Conservation (phyloP, 345 rosid genomes). For the Isatis tinctoria region DNA sequence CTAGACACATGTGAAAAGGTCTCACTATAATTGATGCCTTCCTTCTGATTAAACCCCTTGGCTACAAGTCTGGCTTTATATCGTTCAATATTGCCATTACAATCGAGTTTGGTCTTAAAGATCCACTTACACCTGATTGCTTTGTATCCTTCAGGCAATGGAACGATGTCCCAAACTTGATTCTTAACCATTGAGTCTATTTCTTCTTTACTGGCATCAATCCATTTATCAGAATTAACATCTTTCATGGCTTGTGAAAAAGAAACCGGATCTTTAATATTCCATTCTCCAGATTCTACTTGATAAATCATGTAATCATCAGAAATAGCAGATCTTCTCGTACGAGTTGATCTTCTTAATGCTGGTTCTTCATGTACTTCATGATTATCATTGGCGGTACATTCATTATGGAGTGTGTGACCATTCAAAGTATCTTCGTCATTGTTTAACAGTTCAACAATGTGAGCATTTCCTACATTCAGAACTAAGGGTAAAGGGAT, state of each 20-base stretch:
- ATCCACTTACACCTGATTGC: background rate
- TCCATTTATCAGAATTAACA: constrained; percentile 2
- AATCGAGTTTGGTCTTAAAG: background rate
- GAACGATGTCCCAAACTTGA: background rate
- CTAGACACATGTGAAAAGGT: background rate
- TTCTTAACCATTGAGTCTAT: background rate
- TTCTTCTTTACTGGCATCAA: background rate
- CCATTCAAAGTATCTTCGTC: background rate
- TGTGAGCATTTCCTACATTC: background rate
- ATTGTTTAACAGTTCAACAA: background rate
- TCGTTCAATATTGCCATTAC: background rate
- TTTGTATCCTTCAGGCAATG: background rate
- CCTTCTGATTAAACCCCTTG: background rate
- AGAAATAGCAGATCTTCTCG: background rate
- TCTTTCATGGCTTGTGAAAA: background rate
- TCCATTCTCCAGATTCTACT: background rate
- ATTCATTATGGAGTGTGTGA: background rate
- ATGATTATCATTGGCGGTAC: background rate
- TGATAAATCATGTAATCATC: background rate
- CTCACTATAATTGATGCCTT: background rate
- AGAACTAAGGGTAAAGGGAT: background rate
- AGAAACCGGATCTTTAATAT: background rate
- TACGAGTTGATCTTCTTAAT: background rate
- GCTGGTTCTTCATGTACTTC: background rate
- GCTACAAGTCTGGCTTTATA: background rate